Evolutionary conservation across 1,284 basidiomycete species (phyloP).

Genomic region (Irpex rosettiformis): DNA sequence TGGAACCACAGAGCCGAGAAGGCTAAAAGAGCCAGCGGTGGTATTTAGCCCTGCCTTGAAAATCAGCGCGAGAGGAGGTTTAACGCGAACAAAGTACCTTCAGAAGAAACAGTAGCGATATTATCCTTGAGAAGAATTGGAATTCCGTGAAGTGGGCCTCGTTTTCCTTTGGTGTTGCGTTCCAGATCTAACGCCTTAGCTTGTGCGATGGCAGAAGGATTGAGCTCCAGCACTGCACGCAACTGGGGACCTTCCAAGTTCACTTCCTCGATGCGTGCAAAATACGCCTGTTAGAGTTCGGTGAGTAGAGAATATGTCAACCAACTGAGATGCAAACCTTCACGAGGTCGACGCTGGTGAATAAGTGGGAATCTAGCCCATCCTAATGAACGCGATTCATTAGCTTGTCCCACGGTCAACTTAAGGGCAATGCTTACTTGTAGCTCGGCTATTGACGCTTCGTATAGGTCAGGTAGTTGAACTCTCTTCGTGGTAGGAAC

Average conservation of each 20-base stretch:
- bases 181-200: constrained; percentile 55
- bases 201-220: constrained; percentile 54
- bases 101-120: constrained; percentile 47
- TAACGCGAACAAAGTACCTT: constrained; percentile 43
- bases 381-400: constrained; percentile 9
- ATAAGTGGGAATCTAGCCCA: constrained; percentile 40
- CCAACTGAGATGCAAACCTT: constrained; percentile 36
- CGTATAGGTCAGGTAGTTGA: constrained; percentile 55
- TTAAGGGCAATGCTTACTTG: constrained; percentile 39
- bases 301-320: background rate
- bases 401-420: background rate
- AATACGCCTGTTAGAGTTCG: constrained; percentile 47
- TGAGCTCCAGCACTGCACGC: constrained; percentile 61
- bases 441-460: constrained; percentile 56
- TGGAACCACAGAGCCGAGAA: constrained; percentile 38
- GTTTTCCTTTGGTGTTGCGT: constrained; percentile 39
- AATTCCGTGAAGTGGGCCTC: constrained; percentile 65
- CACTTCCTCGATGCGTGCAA: constrained; percentile 68
- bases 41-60: constrained; percentile 54
- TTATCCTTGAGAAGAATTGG: constrained; percentile 67
- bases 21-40: constrained; percentile 41
- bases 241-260: constrained; percentile 60
- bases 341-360: constrained; percentile 63
- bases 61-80: background rate
- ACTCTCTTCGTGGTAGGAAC: background rate